Percentiles rank a stretch among this genome's conserved stretches.
These are phyloP conservation scores for Macrolepiota albuminosa DNA, from an alignment of 768 basidiomycete genomes.

Conservation along the genomic window DNA sequence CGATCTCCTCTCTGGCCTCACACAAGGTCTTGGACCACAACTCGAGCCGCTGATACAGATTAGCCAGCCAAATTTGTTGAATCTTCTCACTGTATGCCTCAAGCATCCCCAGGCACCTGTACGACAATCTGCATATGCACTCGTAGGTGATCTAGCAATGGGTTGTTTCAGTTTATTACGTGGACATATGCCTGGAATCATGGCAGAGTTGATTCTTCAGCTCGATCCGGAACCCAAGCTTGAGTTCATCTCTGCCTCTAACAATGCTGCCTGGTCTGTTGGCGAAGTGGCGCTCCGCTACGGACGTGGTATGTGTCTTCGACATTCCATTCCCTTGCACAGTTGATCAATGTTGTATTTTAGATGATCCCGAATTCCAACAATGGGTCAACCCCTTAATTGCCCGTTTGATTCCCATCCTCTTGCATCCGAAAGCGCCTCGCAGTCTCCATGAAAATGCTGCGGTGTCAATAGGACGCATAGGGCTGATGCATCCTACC, in stretches of 20 bases:
- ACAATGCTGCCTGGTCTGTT: slow-evolving; percentile 99
- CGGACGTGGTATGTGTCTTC: slow-evolving; percentile 54
- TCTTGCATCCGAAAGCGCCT: slow-evolving; percentile 89
- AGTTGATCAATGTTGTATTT: slow-evolving; percentile 2
- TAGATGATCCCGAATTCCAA: slow-evolving; percentile 82
- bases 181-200: slow-evolving; percentile 82
- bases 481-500: slow-evolving; percentile 88
- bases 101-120: slow-evolving; percentile 96
- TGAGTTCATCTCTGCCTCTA: slow-evolving; percentile 95
- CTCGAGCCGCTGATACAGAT: slow-evolving; percentile 69
- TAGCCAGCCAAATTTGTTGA: slow-evolving; percentile 73
- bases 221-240: slow-evolving; percentile 90
- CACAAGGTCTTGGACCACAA: slow-evolving; percentile 83
- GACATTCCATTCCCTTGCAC: neutral
- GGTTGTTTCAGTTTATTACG: slow-evolving; percentile 85
- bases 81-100: slow-evolving; percentile 81
- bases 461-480: slow-evolving; percentile 95
- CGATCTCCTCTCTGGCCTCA: slow-evolving; percentile 93
- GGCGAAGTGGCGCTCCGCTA: slow-evolving; percentile 96
- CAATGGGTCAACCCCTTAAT: slow-evolving; percentile 90
- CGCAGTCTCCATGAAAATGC: slow-evolving; percentile 96
- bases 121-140: slow-evolving; percentile 95
- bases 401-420: slow-evolving; percentile 85
- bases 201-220: slow-evolving; percentile 84
- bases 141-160: slow-evolving; percentile 97